phyloP scores from a whole-genome alignment of 768 basidiomycete genomes.

The Pulveroboletus sp. region DNA sequence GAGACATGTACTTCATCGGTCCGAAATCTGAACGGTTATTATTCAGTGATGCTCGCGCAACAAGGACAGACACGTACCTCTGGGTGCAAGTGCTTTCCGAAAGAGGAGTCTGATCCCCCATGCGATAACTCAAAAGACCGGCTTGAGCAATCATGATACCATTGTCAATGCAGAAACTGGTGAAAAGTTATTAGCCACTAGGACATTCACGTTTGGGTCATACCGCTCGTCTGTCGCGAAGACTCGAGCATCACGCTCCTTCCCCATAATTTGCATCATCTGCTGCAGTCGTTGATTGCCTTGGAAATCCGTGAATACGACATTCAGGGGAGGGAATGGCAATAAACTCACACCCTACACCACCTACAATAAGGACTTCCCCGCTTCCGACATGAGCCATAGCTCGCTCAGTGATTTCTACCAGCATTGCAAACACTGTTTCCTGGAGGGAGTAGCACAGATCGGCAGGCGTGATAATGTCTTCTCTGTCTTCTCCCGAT shows the following conservation, averaged over 20 bases:
- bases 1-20: slow-evolving; percentile 92
- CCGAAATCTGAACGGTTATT: slow-evolving; percentile 58
- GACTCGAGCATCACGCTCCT: slow-evolving; percentile 80
- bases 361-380: slow-evolving; percentile 96
- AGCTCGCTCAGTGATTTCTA: slow-evolving; percentile 97
- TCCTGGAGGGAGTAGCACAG: slow-evolving; percentile 97
- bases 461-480: slow-evolving; percentile 91
- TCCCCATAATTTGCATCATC: slow-evolving; percentile 99
- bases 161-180: slow-evolving; percentile 98
- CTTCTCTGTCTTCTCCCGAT: slow-evolving; percentile 50
- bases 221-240: slow-evolving; percentile 97
- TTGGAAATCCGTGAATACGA: slow-evolving; percentile 27
- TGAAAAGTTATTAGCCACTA: neutral
- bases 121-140: slow-evolving; percentile 84
- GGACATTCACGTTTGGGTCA: slow-evolving; percentile 13
- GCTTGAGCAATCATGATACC: slow-evolving; percentile 99
- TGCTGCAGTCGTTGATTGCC: slow-evolving; percentile 91
- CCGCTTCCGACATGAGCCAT: slow-evolving; percentile 98
- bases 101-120: slow-evolving; percentile 79
- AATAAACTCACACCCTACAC: slow-evolving; percentile 87
- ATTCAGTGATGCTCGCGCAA: slow-evolving; percentile 8
- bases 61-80: slow-evolving; percentile 41
- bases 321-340: neutral
- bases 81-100: slow-evolving; percentile 87
- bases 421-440: slow-evolving; percentile 95